A percentile compares a stretch with the other conserved stretches of the same genome.
These are phyloP conservation scores for Chaetomium strumarium DNA, from an alignment of 2,329 filamentous ascomycete species.

Conservation along the genomic window DNA sequence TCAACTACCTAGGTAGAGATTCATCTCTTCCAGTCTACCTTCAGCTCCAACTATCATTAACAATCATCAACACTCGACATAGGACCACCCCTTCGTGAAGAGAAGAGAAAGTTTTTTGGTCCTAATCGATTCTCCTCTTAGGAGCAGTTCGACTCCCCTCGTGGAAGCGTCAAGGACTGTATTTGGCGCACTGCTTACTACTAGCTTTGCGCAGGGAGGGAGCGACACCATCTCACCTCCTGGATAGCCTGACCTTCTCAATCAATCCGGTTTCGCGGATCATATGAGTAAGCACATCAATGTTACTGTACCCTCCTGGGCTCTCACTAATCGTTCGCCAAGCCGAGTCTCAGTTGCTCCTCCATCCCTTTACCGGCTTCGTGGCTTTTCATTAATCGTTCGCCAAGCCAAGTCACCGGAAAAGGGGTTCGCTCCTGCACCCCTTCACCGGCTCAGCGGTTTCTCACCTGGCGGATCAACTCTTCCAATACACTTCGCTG, in stretches of 20 bases:
- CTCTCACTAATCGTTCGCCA: constrained; percentile 36
- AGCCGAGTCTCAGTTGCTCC: constrained; percentile 21
- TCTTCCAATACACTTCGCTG: constrained; percentile 23
- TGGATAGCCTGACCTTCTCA: constrained; percentile 31
- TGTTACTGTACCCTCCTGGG: constrained; percentile 28
- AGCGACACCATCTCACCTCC: constrained; percentile 24
- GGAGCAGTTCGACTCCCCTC: constrained; percentile 26
- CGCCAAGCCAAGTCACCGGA: too few relatives aligned
- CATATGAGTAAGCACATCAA: constrained; percentile 30
- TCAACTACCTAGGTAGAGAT: too few relatives aligned
- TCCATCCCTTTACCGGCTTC: too few relatives aligned
- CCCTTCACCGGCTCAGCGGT: constrained; percentile 11
- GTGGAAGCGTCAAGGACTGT: constrained; percentile 19
- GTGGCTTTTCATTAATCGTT: too few relatives aligned
- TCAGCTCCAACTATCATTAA: too few relatives aligned
- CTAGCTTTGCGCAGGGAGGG: background rate
- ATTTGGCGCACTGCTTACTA: constrained; percentile 18
- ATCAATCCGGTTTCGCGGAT: constrained; percentile 31
- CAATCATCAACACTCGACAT: too few relatives aligned
- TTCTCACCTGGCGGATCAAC: constrained; percentile 20
- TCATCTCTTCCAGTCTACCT: too few relatives aligned
- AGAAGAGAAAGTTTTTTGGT: too few relatives aligned
- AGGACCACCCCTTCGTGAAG: too few relatives aligned
- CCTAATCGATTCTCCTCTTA: too few relatives aligned
- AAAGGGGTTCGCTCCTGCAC: too few relatives aligned